Base-by-base conservation (phyloP, 495 filamentous ascomycete genomes). In the Thermothielavioides terrestris region DNA sequence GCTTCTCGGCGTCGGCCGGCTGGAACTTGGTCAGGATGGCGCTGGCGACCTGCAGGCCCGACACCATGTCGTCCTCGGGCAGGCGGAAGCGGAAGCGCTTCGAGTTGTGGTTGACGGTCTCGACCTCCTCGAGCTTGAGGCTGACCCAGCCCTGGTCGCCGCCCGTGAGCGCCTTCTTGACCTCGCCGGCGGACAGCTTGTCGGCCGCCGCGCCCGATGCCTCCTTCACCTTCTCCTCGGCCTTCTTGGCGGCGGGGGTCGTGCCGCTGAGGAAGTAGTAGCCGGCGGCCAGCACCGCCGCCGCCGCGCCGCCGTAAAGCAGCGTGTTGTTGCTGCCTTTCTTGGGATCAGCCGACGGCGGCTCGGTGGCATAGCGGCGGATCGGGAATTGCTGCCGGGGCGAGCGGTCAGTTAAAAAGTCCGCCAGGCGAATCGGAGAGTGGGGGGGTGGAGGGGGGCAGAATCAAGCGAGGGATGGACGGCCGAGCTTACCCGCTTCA, bases 1-100 rank as follows among this genome's bases (percentile, higher is more conserved):
- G 78, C 76, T 98, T 97, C 60, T 87, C 82, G 58, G 76, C 79
- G 48, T 80, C 82, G 12, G 73, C 76, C 11, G 84, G 80, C 66
- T 94, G 84, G 75, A 81, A 95, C 68, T 89, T 92, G 49, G 90
- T 87, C 55, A 98, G 70, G 42, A 98, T 65, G 39, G 88, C 87
- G 66, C 86, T 95, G 42, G 94, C 80, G 54, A 95, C 71, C 25
- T 75, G 67, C 53, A 98, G 67, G 44, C 92, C 92, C 49, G 83
- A 86, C 38, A 94, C 82, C 67, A 83, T 77, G 62, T 96, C 83
- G 57, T 80, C 78, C 58, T 91, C 83, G n/a, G 86, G 84, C 22
- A 94, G 81, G 35, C 77, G 75, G 70, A 95, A 95, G 57, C 85
- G 82, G 60, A 95, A 71, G 38, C 73, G 77, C 82, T 95, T 95